Base-by-base conservation (phyloP, 371 early-diverging fungal genomes). In the Mortierella sp. region DNA sequence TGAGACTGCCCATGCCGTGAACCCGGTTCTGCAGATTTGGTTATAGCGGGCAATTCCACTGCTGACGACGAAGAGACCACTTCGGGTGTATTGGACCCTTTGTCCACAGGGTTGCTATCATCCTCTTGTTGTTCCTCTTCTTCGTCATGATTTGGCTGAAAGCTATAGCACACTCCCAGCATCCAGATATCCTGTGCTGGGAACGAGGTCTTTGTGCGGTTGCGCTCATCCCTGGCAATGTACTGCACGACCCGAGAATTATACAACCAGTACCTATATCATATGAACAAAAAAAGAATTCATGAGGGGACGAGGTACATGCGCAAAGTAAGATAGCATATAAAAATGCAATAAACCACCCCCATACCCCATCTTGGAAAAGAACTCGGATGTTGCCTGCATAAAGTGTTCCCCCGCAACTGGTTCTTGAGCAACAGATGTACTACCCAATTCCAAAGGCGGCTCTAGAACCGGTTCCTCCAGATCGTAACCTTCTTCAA, bases 251-350 rank as follows among this genome's bases (percentile, higher is more conserved):
- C 60, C 55, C 55, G 59, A 12, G 72, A 72, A 51, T 72, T 72
- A 53, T 72, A 72, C n/a, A 72, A 52, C 72, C 72, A 72, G 30
- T 72, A 72, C 34, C 72, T 72, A 60, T n/a, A n/a, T n/a, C n/a
- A n/a, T n/a, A n/a, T n/a, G n/a, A n/a, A n/a, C n/a, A n/a, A n/a
- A n/a, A n/a, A n/a, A n/a, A n/a, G n/a, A n/a, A n/a, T n/a, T n/a
- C n/a, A n/a, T n/a, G n/a, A n/a, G n/a, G n/a, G n/a, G n/a, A n/a
- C n/a, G n/a, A n/a, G n/a, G n/a, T n/a, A n/a, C n/a, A n/a, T n/a
- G n/a, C n/a, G n/a, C n/a, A n/a, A n/a, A 47, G 28, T 3, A n/a
- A 6, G 24, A 7, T 21, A 19, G 0, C 28, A 5, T 9, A 19
- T 26, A 1, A 19, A 23, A 21, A 7, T 46, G 26, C 32, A 32